Conservation (phyloP, 1,284 basidiomycete species). For the Fistulinella staudtii region DNA sequence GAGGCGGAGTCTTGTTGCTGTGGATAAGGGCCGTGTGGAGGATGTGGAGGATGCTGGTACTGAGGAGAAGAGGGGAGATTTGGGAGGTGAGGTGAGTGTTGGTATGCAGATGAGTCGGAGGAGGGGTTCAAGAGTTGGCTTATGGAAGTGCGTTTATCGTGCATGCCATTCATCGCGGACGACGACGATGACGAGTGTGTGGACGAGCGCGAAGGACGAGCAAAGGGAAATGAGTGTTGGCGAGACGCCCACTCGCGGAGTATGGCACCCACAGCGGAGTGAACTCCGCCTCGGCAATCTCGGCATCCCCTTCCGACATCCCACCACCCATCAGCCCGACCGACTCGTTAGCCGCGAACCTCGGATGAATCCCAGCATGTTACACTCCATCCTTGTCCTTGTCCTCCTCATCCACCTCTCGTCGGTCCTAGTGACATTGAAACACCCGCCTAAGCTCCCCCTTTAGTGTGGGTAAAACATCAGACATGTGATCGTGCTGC, state of each 20-base stretch:
- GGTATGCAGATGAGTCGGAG: constrained; percentile 32
- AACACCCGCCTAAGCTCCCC: background rate
- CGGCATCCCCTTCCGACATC: constrained; percentile 24
- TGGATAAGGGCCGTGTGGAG: constrained; percentile 27
- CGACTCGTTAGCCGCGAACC: constrained; percentile 32
- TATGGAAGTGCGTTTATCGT: constrained; percentile 53
- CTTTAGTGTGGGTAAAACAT: too few species aligned
- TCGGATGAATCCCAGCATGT: too few species aligned
- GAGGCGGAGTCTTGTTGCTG: constrained; percentile 27
- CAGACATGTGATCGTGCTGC: background rate
- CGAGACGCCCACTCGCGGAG: constrained; percentile 33
- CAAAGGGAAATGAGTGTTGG: constrained; percentile 25
- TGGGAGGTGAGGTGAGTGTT: constrained; percentile 30
- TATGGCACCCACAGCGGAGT: constrained; percentile 27
- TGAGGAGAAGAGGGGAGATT: constrained; percentile 23
- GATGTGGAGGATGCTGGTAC: constrained; percentile 33
- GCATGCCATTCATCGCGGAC: constrained; percentile 42
- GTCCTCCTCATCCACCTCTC: background rate
- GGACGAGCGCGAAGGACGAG: constrained; percentile 20
- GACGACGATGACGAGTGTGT: constrained; percentile 14
- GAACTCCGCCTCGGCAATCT: constrained; percentile 16
- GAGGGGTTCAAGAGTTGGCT: constrained; percentile 49
- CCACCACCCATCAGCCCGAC: too few species aligned
- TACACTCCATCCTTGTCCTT: background rate
- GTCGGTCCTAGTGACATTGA: background rate